Base-by-base conservation (phyloP, 352 stramenopile species). In the Saprolegnia diclina region DNA sequence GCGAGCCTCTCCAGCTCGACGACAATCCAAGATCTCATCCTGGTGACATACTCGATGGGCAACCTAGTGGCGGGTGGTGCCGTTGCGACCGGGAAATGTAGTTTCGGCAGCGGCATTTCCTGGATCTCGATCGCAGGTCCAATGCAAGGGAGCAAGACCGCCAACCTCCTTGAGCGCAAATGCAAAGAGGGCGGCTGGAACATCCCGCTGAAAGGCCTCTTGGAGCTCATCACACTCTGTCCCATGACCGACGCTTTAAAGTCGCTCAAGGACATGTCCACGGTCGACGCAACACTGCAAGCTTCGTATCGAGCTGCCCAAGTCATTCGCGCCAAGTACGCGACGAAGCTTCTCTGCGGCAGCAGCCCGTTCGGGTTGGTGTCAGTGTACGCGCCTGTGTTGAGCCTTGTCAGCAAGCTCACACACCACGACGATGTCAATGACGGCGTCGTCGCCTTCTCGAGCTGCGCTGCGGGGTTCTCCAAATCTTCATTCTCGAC, bases 11-110 rank as follows among this genome's bases (percentile, higher is more conserved):
- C 65, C 38, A 56, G 44, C 16, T 56, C 71, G 19, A 32, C 63
- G 29, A 70, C 32, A 21, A 56, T 78, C n/a, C 61, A 72, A 21
- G 71, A 73, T 35, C 11, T 82, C 0, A 73, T 73, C 11, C 45
- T 84, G 5, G 50, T 84, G 11, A 65, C 72, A 4, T 74, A 84
- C 71, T 84, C 77, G 32, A 81, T 80, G 76, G 77, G 77, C 64
- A 84, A 84, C 67, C 59, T 84, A 22, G 71, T 82, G 21, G 40
- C 65, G 4, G 56, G 67, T 10, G 66, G 56, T 3, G 76, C 77
- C 13, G 11, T 75, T 22, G 72, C 71, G 35, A 75, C 74, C 32
- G 24, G 65, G 2, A 67, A 71, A 35, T 84, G 77, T 46, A 70
- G 24, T 0, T 38, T 84, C 13, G 71, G 42, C 10, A 59, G 26